These are phyloP conservation scores for Paramecium pentaurelia DNA, from an alignment of 73 alveolate genomes.

Conservation along the genomic window DNA sequence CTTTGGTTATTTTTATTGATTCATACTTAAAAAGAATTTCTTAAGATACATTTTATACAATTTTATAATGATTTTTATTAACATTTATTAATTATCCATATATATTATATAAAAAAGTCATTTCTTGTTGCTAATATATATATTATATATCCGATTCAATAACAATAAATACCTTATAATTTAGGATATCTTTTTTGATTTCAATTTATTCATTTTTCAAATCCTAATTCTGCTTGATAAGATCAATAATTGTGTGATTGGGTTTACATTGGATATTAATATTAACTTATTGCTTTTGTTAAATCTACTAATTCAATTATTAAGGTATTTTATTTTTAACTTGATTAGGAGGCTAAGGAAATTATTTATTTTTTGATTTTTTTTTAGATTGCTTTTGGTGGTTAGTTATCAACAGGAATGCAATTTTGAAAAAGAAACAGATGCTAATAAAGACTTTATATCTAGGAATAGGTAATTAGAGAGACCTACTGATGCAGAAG, in stretches of 20 bases:
- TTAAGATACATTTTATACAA: no score
- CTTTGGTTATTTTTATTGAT: no score
- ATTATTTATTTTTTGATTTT: not conserved
- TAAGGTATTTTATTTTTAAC: not conserved
- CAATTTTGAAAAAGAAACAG: not conserved
- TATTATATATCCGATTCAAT: not conserved
- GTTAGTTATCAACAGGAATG: not conserved
- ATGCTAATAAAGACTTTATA: conserved; percentile 15
- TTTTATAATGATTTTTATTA: not conserved
- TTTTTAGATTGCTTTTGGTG: not conserved
- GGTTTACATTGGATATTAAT: not conserved
- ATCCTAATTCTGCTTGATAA: not conserved
- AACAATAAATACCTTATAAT: not conserved
- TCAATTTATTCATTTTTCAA: not conserved
- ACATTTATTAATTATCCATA: not conserved
- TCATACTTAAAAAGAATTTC: no score
- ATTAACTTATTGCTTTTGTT: not conserved
- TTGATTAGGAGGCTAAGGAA: not conserved
- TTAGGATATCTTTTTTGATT: not conserved
- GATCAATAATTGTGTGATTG: not conserved
- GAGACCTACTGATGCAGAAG: not conserved
- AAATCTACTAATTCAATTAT: not conserved
- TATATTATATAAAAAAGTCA: not conserved
- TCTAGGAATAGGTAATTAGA: not conserved
- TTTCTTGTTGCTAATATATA: not conserved